These are phyloP conservation scores for Aspergillus glaucus DNA, from an alignment of 2,329 filamentous ascomycete species.

Conservation along the genomic window DNA sequence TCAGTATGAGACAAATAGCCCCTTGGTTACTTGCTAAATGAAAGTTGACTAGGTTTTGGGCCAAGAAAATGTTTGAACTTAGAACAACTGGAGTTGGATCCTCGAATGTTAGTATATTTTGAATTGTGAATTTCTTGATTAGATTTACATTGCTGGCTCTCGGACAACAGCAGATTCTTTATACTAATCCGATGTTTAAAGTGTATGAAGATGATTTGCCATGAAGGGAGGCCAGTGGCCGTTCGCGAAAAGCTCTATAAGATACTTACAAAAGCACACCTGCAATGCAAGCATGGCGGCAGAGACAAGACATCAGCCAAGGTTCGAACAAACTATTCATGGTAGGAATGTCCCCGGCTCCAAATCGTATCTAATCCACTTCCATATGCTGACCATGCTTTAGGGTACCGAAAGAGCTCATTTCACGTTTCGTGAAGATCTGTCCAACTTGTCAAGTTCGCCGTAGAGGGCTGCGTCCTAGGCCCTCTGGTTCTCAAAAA, in stretches of 20 bases:
- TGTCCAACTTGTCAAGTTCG: constrained; percentile 46
- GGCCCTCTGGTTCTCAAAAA: constrained; percentile 36
- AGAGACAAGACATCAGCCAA: constrained; percentile 49
- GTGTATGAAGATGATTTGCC: constrained; percentile 41
- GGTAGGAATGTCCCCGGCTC: constrained; percentile 27
- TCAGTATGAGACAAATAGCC: too few species aligned
- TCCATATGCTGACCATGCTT: constrained; percentile 2
- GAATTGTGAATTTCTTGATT: constrained; percentile 1
- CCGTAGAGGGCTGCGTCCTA: constrained; percentile 36
- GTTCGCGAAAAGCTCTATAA: constrained; percentile 47
- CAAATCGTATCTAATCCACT: neutral
- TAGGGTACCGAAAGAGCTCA: constrained; percentile 48
- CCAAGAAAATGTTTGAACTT: constrained; percentile 49
- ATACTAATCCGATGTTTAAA: constrained; percentile 10
- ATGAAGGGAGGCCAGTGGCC: constrained; percentile 49
- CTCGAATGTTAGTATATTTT: constrained; percentile 30
- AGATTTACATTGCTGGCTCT: neutral
- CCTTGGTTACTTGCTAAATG: neutral
- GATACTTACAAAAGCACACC: constrained; percentile 45
- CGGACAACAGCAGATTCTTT: neutral
- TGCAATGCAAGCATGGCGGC: constrained; percentile 47
- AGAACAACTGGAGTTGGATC: constrained; percentile 33
- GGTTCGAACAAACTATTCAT: constrained; percentile 45
- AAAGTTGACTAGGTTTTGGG: constrained; percentile 41
- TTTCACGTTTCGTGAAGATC: constrained; percentile 47